These are phyloP conservation scores for Solanum dulcamara DNA, from an alignment of 257 asterid species.

Conservation along the genomic window DNA sequence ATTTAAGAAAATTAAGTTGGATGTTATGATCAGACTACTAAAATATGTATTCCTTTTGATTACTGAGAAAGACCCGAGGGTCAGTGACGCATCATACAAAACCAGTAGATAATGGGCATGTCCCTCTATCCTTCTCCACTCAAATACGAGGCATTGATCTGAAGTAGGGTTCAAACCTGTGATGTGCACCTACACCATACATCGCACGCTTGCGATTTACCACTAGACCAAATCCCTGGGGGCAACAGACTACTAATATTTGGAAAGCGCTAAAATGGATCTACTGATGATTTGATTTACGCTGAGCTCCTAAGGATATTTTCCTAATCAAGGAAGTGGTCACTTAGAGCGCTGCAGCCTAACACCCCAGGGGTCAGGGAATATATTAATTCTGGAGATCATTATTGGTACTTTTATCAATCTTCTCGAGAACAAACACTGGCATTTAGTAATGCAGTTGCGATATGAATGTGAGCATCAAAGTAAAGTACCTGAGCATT, in stretches of 20 bases:
- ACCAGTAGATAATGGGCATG: neutral
- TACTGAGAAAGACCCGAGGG: neutral
- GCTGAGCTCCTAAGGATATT: neutral
- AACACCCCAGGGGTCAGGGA: neutral
- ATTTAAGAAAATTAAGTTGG: neutral
- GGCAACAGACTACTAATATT: neutral
- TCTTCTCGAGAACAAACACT: neutral
- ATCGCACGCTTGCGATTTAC: neutral
- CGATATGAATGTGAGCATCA: neutral
- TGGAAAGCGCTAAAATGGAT: neutral
- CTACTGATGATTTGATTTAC: neutral
- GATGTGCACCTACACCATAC: neutral
- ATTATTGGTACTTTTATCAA: neutral
- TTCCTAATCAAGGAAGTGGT: neutral
- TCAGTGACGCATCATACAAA: neutral
- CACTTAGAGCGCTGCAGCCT: neutral
- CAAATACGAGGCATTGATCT: neutral
- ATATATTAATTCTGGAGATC: neutral
- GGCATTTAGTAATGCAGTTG: neutral
- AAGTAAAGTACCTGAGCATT: slow-evolving; percentile 58
- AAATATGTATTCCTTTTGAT: neutral
- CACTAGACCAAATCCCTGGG: neutral
- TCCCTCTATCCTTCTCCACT: neutral
- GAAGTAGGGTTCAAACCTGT: neutral
- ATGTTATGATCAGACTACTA: neutral